A percentile compares a stretch with the other conserved stretches of the same genome.
These are phyloP conservation scores for Diaporthe citrichinensis DNA, from an alignment of 2,329 filamentous ascomycete species.

Conservation along the genomic window DNA sequence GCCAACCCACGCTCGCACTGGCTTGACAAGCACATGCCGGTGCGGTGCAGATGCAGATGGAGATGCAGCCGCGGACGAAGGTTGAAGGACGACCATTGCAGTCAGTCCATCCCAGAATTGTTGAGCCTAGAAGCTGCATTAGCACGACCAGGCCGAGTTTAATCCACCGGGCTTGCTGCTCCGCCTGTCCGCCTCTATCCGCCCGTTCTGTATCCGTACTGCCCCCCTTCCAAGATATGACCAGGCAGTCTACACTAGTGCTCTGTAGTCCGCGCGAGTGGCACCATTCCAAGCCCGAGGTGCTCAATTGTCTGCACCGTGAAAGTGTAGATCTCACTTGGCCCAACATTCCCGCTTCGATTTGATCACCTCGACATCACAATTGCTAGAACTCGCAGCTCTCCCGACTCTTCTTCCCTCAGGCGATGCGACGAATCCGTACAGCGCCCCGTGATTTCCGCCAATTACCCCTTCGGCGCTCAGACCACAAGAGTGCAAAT, in stretches of 20 bases:
- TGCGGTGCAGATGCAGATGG: constrained; percentile 2
- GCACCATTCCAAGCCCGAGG: constrained; percentile 25
- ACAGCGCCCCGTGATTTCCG: background rate
- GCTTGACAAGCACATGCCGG: constrained; percentile 12
- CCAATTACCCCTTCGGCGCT: constrained; percentile 18
- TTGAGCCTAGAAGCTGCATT: constrained; percentile 30
- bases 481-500: constrained; percentile 19
- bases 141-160: constrained; percentile 18
- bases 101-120: constrained; percentile 13
- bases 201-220: background rate
- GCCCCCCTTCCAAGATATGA: constrained; percentile 11
- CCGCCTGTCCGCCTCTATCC: background rate
- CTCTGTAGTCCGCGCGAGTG: background rate
- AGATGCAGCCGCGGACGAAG: background rate
- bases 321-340: constrained; percentile 27
- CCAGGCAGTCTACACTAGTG: background rate
- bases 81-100: background rate
- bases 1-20: background rate
- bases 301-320: background rate
- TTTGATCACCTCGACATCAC: constrained; percentile 6
- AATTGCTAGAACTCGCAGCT: background rate
- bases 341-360: constrained; percentile 20
- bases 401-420: background rate
- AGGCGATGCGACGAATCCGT: background rate
- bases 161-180: constrained; percentile 18